Evolutionary conservation across 495 filamentous ascomycete genomes (phyloP), one percentile per base, ranked within the genome.

Genomic region (Hyaloscypha variabilis): DNA sequence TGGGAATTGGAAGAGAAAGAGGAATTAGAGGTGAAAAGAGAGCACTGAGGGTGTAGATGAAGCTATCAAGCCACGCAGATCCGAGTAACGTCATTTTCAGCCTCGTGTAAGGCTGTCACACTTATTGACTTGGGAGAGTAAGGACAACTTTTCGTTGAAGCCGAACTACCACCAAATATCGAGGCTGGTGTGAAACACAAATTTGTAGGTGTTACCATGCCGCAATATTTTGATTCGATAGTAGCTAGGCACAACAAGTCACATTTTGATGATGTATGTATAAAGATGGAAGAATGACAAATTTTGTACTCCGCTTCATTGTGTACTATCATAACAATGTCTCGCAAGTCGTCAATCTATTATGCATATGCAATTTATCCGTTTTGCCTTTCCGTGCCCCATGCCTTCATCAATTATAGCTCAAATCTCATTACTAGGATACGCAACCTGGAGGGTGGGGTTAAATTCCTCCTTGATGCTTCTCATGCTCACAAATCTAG

Each of bases 401-500:
- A 57, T 34, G 2, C 19, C 25, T 57, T 57, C 54, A 29, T 29
- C 39, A 17, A 30, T 23, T 28, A 57, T 34, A 25, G 11, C 14
- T 46, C 25, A 59, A 23, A 59, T 65, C 72, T 88, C 83, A 68
- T 96, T 97, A 78, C 91, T 94, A 25, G 91, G 91, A 77, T 97
- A 97, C 53, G 70, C 77, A 60, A 97, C 93, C 74, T 82, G 82
- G 58, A 81, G 80, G 34, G 85, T 88, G 1, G 86, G 81, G 64
- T 82, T 76, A 68, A 93, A 96, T 81, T 96, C 92, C 85, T 97
- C 93, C 85, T 96, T 97, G 71, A 97, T 88, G 50, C 90, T 91
- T 67, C 93, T 82, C 77, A 88, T 78, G 77, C 90, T 93, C 24
- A 95, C 91, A 73, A 96, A 97, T 55, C 93, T 81, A 30, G 82